Evolutionary conservation across 345 rosid genomes (phyloP).

Genomic region (Tarenaya hassleriana): DNA sequence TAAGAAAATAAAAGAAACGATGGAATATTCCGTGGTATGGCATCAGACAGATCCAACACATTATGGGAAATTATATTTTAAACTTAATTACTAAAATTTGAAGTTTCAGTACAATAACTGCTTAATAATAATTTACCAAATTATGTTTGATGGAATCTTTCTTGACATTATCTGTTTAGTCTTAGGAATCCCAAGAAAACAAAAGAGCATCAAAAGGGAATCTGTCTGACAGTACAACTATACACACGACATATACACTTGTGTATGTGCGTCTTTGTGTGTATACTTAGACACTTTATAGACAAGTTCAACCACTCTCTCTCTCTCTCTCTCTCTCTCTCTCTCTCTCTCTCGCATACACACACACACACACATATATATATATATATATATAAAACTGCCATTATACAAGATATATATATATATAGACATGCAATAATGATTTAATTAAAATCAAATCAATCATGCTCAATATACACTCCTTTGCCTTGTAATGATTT

Average conservation of each 20-base stretch:
- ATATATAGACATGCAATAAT: too few species aligned
- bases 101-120: slow-evolving; percentile 5
- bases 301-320: background rate
- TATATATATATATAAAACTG: too few species aligned
- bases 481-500: too few species aligned
- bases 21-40: slow-evolving; percentile 23
- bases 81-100: slow-evolving; percentile 14
- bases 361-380: too few species aligned
- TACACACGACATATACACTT: slow-evolving; percentile 6
- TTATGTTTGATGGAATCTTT: slow-evolving; percentile 25
- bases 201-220: slow-evolving; percentile 16
- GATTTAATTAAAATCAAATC: too few species aligned
- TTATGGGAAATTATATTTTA: slow-evolving; percentile 20
- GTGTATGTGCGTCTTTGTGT: slow-evolving; percentile 24
- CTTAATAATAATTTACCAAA: slow-evolving; percentile 9
- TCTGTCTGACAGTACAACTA: slow-evolving; percentile 28
- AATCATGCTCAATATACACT: too few species aligned
- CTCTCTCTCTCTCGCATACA: too few species aligned
- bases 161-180: slow-evolving; percentile 16
- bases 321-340: too few species aligned
- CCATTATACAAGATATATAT: too few species aligned
- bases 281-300: slow-evolving; percentile 19
- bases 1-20: background rate
- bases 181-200: slow-evolving; percentile 17
- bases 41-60: slow-evolving; percentile 23